Evolutionary conservation across 1,139 yeast genomes (phyloP).

Genomic region (Candida sp.): DNA sequence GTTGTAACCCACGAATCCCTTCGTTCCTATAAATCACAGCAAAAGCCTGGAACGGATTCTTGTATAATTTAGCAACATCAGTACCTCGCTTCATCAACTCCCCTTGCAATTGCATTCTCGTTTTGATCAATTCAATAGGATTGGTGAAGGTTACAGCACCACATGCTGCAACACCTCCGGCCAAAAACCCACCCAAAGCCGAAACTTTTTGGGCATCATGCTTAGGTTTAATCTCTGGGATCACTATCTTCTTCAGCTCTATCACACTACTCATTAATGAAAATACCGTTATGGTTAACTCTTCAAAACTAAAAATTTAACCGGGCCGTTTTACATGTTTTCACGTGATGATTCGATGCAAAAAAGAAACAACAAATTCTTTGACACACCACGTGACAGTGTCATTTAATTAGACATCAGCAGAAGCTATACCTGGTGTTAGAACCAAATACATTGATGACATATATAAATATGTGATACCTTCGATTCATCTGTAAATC

Average conservation of each 20-base stretch:
- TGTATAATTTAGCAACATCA: conserved; percentile 55
- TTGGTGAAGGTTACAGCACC: conserved; percentile 97
- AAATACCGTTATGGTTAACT: neutral
- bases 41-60: conserved; percentile 84
- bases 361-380: too few relatives aligned
- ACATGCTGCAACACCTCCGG: conserved; percentile 96
- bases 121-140: conserved; percentile 92
- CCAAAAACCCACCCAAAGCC: conserved; percentile 77
- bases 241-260: neutral
- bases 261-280: neutral
- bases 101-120: conserved; percentile 96
- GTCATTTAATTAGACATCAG: too few relatives aligned
- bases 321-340: conserved; percentile 4
- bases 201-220: conserved; percentile 54
- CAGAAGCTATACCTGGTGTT: too few relatives aligned
- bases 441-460: too few relatives aligned
- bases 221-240: conserved; percentile 8
- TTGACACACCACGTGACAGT: too few relatives aligned
- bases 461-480: too few relatives aligned
- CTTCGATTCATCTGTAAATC: too few relatives aligned
- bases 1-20: conserved; percentile 85
- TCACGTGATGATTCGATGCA: too few relatives aligned
- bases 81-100: conserved; percentile 60
- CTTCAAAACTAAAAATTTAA: neutral
- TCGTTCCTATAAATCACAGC: conserved; percentile 72